Conservation (phyloP, 768 basidiomycete species). For the Porphyrellus cyaneotinctus region DNA sequence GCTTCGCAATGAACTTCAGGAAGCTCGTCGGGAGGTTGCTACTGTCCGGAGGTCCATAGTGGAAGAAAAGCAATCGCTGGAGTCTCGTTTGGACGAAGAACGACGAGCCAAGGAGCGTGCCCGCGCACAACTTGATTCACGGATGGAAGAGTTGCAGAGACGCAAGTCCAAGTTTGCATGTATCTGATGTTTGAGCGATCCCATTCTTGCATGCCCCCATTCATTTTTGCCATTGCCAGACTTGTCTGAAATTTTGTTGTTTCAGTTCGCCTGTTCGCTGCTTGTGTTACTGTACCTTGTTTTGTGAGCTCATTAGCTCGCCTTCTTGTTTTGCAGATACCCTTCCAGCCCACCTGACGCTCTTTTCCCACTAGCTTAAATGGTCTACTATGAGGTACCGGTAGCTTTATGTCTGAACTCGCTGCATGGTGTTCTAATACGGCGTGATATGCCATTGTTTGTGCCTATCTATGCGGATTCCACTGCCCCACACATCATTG, state of each 20-base stretch:
- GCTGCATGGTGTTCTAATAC: conserved; percentile 26
- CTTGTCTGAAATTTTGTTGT: conserved; percentile 4
- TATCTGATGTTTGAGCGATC: conserved; percentile 44
- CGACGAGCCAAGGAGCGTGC: conserved; percentile 85
- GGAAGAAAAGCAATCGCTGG: conserved; percentile 85
- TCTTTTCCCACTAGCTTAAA: conserved; percentile 31
- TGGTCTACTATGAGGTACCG: conserved; percentile 31
- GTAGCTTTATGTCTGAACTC: conserved; percentile 20
- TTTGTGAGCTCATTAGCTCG: conserved; percentile 27
- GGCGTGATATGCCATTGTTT: background rate
- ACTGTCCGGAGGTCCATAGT: conserved; percentile 74
- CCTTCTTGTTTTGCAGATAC: conserved; percentile 29
- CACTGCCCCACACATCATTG: no score
- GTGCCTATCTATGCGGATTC: background rate
- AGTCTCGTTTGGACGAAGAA: conserved; percentile 81
- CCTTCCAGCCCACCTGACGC: conserved; percentile 16
- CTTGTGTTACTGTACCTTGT: conserved; percentile 29
- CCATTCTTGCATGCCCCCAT: conserved; percentile 4
- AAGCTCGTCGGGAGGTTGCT: conserved; percentile 76
- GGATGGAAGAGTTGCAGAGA: conserved; percentile 80
- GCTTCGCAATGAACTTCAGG: conserved; percentile 68
- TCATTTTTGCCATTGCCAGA: background rate
- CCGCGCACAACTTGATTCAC: conserved; percentile 78
- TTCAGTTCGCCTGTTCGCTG: conserved; percentile 16
- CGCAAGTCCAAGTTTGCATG: conserved; percentile 93